Evolutionary conservation across 768 basidiomycete genomes (phyloP).

Genomic region (Austroboletus eburneus): DNA sequence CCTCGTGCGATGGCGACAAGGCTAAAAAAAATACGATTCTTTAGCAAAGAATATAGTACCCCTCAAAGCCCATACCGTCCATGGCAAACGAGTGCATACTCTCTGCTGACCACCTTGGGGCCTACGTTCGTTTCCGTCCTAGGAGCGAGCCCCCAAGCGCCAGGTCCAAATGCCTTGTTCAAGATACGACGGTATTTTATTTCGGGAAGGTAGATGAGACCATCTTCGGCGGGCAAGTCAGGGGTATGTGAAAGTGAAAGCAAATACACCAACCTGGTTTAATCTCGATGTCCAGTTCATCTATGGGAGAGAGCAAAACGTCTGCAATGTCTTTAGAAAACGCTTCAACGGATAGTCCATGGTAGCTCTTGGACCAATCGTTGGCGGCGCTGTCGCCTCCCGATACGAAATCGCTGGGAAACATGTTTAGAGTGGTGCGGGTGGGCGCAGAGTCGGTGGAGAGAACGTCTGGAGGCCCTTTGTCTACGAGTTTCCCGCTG

Average conservation of each 20-base stretch:
- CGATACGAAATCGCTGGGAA: constrained; percentile 26
- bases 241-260: no score
- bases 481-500: constrained; percentile 12
- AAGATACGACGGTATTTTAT: constrained; percentile 93
- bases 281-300: constrained; percentile 80
- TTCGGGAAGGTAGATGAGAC: constrained; percentile 91
- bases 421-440: constrained; percentile 17
- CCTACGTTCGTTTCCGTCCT: constrained; percentile 88
- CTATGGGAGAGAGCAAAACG: constrained; percentile 67
- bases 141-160: constrained; percentile 95
- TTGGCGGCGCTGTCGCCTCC: constrained; percentile 31
- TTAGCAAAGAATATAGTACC: not conserved
- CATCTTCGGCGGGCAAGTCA: constrained; percentile 50
- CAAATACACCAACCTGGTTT: constrained; percentile 69
- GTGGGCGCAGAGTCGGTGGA: constrained; percentile 12
- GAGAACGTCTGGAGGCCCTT: constrained; percentile 15
- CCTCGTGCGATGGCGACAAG: constrained; percentile 89
- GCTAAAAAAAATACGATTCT: constrained; percentile 37
- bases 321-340: constrained; percentile 75
- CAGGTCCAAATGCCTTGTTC: constrained; percentile 93
- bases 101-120: constrained; percentile 82
- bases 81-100: constrained; percentile 91
- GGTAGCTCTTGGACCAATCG: constrained; percentile 89
- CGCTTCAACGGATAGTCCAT: constrained; percentile 72
- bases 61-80: constrained; percentile 57